Base-by-base conservation (phyloP, 2,329 filamentous ascomycete genomes). In the Verticillium dahliae region DNA sequence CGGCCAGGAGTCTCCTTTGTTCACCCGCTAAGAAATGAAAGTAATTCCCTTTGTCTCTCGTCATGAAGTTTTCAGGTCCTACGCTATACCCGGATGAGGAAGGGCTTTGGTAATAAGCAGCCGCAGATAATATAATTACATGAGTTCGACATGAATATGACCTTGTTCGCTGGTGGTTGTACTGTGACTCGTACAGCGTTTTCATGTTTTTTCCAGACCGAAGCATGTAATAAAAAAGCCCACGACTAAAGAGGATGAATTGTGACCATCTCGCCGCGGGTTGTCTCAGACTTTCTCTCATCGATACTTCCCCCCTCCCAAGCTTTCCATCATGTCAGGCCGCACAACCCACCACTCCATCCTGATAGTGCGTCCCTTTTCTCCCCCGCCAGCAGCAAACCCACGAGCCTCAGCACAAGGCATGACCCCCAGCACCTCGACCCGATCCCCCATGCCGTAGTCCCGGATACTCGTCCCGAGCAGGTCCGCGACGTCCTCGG, bases 61-160 rank as follows among this genome's bases (percentile, higher is more conserved):
- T 10, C 22, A 50, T 58, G 39, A 58, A 34, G 34, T 33, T 27
- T 50, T 50, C 50, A 14, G 27, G 39, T 58, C 57, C 57, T 58
- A 45, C 22, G 57, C 34, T 50, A 58, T 58, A 58, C 57, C 57
- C 57, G 57, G 57, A 58, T 58, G 38, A 58, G 13, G 57, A 38
- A 50, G 45, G 45, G 45, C 7, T 11, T 50, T 50, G 45, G 45
- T 50, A 50, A 50, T 50, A 50, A 50, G n/a, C n/a, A 50, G 4
- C 22, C 45, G 45, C 45, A 13, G 22, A 3, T 50, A 50, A 50
- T 50, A 50, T 50, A 50, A 10, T 27, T 50, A 22, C 13, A 10
- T 41, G 45, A 27, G 27, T 27, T 27, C 27, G 27, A 27, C 4
- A 27, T 27, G 4, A 27, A 27, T 22, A 22, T 22, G 18, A 22